Evolutionary conservation across 2,329 filamentous ascomycete genomes (phyloP).

Genomic region (Alternaria sp.): DNA sequence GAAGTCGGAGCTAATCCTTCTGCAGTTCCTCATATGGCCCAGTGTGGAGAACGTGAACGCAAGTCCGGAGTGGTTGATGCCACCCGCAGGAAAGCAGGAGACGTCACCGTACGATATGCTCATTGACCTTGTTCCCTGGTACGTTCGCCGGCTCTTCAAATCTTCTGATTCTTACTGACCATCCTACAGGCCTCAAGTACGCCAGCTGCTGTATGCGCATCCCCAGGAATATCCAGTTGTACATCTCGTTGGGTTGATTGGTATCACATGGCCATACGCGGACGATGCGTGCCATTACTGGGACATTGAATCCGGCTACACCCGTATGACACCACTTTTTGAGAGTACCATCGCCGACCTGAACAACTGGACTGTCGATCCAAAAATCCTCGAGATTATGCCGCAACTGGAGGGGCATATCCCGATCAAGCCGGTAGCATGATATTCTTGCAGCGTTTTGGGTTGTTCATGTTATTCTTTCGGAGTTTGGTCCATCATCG

Average conservation of each 20-base stretch:
- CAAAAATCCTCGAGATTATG: slow-evolving; percentile 42
- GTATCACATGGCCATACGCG: slow-evolving; percentile 43
- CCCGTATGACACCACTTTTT: slow-evolving; percentile 43
- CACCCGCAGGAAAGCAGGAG: slow-evolving; percentile 37
- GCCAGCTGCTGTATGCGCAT: slow-evolving; percentile 42
- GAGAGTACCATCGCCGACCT: slow-evolving; percentile 41
- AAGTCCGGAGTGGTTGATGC: slow-evolving; percentile 46
- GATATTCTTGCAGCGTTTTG: background rate
- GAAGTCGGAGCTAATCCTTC: slow-evolving; percentile 12
- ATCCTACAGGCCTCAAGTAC: slow-evolving; percentile 39
- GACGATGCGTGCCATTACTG: slow-evolving; percentile 47
- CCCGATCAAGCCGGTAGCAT: slow-evolving; percentile 27
- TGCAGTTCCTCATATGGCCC: slow-evolving; percentile 47
- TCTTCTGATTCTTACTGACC: slow-evolving; percentile 16
- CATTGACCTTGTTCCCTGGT: slow-evolving; percentile 46
- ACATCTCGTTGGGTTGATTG: slow-evolving; percentile 38
- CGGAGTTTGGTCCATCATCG: slow-evolving; percentile 7
- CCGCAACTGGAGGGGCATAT: slow-evolving; percentile 43
- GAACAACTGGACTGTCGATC: slow-evolving; percentile 43
- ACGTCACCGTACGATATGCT: slow-evolving; percentile 40
- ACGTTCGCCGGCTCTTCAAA: slow-evolving; percentile 8
- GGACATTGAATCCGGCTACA: slow-evolving; percentile 45
- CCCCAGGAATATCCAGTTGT: slow-evolving; percentile 38
- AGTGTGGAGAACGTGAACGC: slow-evolving; percentile 44
- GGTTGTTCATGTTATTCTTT: background rate